Evolutionary conservation across 768 basidiomycete genomes (phyloP), one percentile per base, ranked within the genome.

Genomic region (Boletus fagicola): DNA sequence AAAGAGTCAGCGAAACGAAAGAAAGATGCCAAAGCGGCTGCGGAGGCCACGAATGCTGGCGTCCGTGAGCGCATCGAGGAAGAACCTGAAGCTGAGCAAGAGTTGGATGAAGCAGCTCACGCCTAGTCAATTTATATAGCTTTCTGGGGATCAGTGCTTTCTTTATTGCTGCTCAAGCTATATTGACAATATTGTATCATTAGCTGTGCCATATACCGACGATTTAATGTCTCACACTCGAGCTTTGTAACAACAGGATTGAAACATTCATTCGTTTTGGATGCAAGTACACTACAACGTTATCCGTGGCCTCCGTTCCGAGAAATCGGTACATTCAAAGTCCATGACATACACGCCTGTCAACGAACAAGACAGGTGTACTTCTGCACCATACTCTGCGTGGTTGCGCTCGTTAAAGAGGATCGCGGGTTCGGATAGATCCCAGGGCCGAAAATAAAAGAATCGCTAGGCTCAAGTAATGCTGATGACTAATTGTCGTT

Each of bases 1-100:
- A 94, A 94, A 69, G 92, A 94, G 66, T 88, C 88, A 28, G 88
- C 90, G 9, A 91, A 86, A 72, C 84, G 88, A 58, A 92, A 93
- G 75, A 90, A 92, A 69, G 88, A 90, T 65, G 86, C 85, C 50
- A 82, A 80, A 63, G 78, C 75, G 15, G 81, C 80, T 10, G 78
- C 79, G 18, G 80, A 78, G 22, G 76, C 74, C 18, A 66, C 78
- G 63, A 72, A 74, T 39, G 63, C 76, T 24, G 72, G 75, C 31
- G 78, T 86, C 42, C 78, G 83, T 59, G 87, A 90, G 56, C 79
- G 82, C 49, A 94, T 93, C 53, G 81, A 86, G 38, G 83, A 84
- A 65, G 83, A 85, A 50, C 83, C 83, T 5, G 83, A 85, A 63
- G 77, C 73, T 4, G 92, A 93, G 64, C 86, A 84, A 66, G 86